phyloP scores from a whole-genome alignment of 805 yeast species.

The Metschnikowia lochheadii region DNA sequence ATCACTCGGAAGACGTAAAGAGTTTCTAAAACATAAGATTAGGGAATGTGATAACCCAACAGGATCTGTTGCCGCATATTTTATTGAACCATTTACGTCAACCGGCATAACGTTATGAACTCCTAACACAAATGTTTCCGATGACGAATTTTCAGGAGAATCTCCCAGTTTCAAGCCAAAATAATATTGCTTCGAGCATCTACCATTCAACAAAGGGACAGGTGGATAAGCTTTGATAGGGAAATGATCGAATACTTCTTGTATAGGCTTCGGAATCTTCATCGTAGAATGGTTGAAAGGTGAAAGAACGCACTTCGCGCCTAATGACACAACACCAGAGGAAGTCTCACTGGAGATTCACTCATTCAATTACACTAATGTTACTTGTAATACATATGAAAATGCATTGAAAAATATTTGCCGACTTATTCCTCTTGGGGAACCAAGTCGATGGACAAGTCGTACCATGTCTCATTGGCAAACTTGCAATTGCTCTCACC shows the following conservation, averaged over 20 bases:
- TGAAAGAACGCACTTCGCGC: background rate
- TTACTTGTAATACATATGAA: background rate
- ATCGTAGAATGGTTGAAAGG: conserved; percentile 12
- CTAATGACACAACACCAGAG: background rate
- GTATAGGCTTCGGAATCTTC: conserved; percentile 40
- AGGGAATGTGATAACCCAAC: conserved; percentile 47
- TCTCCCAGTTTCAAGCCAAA: background rate
- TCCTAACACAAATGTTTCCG: conserved; percentile 44
- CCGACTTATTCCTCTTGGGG: conserved; percentile 36
- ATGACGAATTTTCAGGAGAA: background rate
- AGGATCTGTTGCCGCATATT: conserved; percentile 55
- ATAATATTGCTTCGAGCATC: background rate
- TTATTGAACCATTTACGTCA: conserved; percentile 18
- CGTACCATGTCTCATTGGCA: conserved; percentile 62
- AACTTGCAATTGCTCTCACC: conserved; percentile 60
- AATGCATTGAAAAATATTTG: background rate
- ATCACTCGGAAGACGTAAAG: conserved; percentile 37
- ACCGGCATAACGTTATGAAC: conserved; percentile 42
- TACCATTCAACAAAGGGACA: background rate
- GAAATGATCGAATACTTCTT: conserved; percentile 45
- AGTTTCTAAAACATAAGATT: conserved; percentile 43
- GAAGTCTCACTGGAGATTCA: background rate
- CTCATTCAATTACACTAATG: background rate
- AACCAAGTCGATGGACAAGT: conserved; percentile 46
- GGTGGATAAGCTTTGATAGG: conserved; percentile 42